These are phyloP conservation scores for Podila verticillata DNA, from an alignment of 192 early-diverging fungal species.

Conservation along the genomic window DNA sequence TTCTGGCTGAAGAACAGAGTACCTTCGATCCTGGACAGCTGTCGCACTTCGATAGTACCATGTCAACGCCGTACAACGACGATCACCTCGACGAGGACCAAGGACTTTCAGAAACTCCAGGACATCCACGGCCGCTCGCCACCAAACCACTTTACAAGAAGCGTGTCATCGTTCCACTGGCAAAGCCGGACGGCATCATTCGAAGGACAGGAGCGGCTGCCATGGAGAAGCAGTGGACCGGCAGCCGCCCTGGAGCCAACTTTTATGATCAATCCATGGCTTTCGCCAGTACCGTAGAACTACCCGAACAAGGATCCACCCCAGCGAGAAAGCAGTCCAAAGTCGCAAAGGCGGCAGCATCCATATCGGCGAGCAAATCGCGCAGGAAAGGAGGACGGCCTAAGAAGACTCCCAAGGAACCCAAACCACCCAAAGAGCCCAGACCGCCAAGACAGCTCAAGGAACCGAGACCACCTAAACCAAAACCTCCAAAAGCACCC, in stretches of 20 bases:
- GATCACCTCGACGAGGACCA: no score
- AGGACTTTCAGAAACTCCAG: no score
- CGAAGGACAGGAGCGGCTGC: conserved; percentile 9
- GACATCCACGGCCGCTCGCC: conserved; percentile 12
- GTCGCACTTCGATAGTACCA: no score
- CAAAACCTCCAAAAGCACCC: no score
- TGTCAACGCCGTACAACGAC: no score
- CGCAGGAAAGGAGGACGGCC: background rate
- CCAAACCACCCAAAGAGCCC: background rate
- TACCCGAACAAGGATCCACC: background rate
- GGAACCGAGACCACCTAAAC: background rate
- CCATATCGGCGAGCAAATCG: background rate
- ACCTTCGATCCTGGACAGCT: no score
- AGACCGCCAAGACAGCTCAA: background rate
- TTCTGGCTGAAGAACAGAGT: no score
- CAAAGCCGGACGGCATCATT: conserved; percentile 16
- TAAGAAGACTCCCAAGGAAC: background rate
- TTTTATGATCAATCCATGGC: conserved; percentile 23
- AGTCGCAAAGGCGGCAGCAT: background rate
- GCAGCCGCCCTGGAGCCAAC: background rate
- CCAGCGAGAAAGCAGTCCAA: background rate
- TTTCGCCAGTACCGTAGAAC: background rate
- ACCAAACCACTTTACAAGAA: conserved; percentile 28
- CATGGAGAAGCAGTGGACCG: background rate
- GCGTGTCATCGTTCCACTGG: background rate